Evolutionary conservation across 768 basidiomycete species (phyloP), one percentile per base, ranked within the genome.

Genomic region (Galerina sulciceps): DNA sequence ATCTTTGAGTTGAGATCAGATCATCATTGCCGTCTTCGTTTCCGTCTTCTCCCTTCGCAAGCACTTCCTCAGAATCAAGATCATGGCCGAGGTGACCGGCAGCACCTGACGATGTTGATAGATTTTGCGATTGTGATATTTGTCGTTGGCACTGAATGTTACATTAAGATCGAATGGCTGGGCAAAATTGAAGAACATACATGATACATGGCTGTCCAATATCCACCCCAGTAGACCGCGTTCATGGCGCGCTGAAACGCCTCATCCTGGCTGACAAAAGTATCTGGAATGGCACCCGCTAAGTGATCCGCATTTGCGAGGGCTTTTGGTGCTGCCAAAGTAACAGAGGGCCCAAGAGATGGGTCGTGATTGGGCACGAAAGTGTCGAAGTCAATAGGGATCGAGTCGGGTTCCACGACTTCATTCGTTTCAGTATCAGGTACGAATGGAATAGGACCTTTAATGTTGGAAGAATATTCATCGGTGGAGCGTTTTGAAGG

Each of bases 141-240:
- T 65, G 65, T 34, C 74, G 69, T 61, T 79, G 79, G 52, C 68
- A 75, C 78, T 77, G 34, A 15, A 55, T 49, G 22, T 62, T 42
- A 48, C 26, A 44, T n/a, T n/a, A n/a, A 35, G n/a, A 15, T 31
- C 8, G 13, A 22, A 14, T 49, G 14, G 51, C 17, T 4, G 15
- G 36, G 14, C 37, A 45, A 23, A 50, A n/a, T 34, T 38, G 13
- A 57, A 8, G 35, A 17, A 77, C 85, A 49, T 65, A 90, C 91
- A 69, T 93, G 88, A 67, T 93, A 93, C 46, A 92, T 81, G 1
- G 91, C 91, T 2, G 90, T 91, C 91, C 91, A 94, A 70, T 93
- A 94, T 17, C 91, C 92, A 22, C 81, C 79, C 91, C 92, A 93
- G 70, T 93, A 94, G 85, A 89, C 91, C n/a, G 92, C 90, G 31